Base-by-base conservation (phyloP, 1,284 basidiomycete genomes). In the Boletus smithii region DNA sequence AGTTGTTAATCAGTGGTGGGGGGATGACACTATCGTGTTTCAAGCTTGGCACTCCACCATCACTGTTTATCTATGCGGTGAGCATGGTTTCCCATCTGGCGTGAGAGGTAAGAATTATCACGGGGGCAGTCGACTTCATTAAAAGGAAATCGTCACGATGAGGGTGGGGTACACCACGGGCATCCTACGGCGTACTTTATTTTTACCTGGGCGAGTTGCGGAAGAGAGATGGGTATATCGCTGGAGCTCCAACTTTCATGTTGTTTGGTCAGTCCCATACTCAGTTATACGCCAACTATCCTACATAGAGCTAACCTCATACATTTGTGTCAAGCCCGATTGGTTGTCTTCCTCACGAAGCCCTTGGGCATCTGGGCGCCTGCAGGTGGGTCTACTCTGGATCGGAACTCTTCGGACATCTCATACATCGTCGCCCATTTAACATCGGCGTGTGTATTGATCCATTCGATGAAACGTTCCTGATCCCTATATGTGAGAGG, bases 391-490 rank as follows among this genome's bases (percentile, higher is more conserved):
- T 63, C 53, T 33, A 65, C 68, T 58, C 70, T 74, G 10, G 60
- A 60, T 49, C 72, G 69, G 51, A 81, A 82, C 38, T 80, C 78
- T 37, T 70, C 65, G 17, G 77, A 75, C 77, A 84, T 82, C 50
- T 84, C 77, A 49, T 78, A 74, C 79, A 89, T 80, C 16, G 83
- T 80, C 14, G 84, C 83, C 83, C 84, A 90, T 49, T 85, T 75
- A 2, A 90, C 79, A 44, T 80, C 77, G 23, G 81, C 77, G 61
- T 88, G 85, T 3, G 75, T 79, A 59, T 88, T 88, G 44, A 89
- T 73, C 83, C 85, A 88, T 56, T 85, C 80, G 56, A 91, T 88
- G 63, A 89, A 86, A 37, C 83, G 75, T 62, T 89, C 84, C 76
- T 83, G 48, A n/a, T 35, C 5, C 20, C 4, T 3, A 8, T 2